Evolutionary conservation across 73 alveolate genomes (phyloP).

Genomic region (Paraurostyla sp.): DNA sequence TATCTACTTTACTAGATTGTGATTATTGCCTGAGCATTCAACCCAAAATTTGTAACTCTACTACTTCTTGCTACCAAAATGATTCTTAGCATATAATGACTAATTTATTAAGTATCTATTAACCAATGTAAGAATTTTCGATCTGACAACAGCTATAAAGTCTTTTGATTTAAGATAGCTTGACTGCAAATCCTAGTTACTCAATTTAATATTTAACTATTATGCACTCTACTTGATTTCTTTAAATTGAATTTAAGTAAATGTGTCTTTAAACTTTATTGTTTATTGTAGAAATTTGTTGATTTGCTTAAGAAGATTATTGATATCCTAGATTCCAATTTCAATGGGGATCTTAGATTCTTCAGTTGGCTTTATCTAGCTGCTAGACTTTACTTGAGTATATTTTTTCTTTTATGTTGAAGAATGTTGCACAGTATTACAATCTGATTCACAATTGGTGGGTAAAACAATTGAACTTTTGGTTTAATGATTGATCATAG

Average conservation of each 20-base stretch:
- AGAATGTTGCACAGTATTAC: no score
- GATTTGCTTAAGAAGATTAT: not conserved
- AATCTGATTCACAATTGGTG: no score
- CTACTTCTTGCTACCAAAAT: not conserved
- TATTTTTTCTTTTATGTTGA: no score
- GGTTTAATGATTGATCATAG: no score
- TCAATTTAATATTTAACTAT: not conserved
- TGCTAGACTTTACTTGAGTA: no score
- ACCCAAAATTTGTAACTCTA: slow-evolving; percentile 34
- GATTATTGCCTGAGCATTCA: slow-evolving; percentile 52
- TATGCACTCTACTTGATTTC: not conserved
- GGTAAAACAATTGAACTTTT: no score
- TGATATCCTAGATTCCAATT: not conserved
- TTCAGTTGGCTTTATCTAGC: no score
- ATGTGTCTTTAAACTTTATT: not conserved
- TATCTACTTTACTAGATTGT: slow-evolving; percentile 23
- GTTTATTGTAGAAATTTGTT: not conserved
- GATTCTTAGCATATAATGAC: not conserved
- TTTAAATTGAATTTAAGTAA: not conserved
- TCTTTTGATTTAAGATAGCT: not conserved
- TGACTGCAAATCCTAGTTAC: not conserved
- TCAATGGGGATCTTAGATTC: not conserved
- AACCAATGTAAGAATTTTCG: not conserved
- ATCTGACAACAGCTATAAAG: not conserved
- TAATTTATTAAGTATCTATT: not conserved